phyloP scores from a whole-genome alignment of 257 asterid species.

The Linaria vulgaris region DNA sequence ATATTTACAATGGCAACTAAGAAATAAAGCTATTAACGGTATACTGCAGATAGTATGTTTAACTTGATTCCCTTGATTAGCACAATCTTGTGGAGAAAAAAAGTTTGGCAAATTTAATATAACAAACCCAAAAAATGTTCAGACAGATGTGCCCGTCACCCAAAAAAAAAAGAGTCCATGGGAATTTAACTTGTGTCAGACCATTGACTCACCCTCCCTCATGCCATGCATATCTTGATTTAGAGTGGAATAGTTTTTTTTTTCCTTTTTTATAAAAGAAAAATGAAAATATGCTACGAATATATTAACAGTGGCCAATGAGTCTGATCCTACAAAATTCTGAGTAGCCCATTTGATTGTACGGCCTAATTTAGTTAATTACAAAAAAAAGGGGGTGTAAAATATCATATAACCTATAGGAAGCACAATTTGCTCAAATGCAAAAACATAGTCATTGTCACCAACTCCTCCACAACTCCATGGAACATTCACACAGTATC shows the following conservation, averaged over 20 bases:
- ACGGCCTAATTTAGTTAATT: neutral
- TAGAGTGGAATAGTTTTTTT: too few relatives aligned
- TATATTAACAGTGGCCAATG: constrained; percentile 9
- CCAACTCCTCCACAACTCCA: constrained; percentile 98
- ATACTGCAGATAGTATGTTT: neutral
- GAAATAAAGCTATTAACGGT: neutral
- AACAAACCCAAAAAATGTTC: constrained; percentile 11
- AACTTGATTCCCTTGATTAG: neutral
- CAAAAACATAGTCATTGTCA: constrained; percentile 88
- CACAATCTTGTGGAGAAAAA: neutral
- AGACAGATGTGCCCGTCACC: constrained; percentile 11
- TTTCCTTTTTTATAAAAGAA: too few relatives aligned
- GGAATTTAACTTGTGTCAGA: constrained; percentile 1
- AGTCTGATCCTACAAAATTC: constrained; percentile 17
- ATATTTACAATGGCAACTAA: neutral
- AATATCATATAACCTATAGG: constrained; percentile 69
- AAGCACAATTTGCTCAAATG: constrained; percentile 88
- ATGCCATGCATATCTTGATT: too few relatives aligned
- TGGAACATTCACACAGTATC: constrained; percentile 92
- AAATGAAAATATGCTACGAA: neutral
- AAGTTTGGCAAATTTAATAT: neutral
- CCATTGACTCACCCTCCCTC: too few relatives aligned
- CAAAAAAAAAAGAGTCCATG: constrained; percentile 8
- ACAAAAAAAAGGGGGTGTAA: constrained; percentile 5
- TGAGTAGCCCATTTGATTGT: constrained; percentile 9